Base-by-base conservation (phyloP, 345 rosid genomes). In the Nephelium lappaceum region DNA sequence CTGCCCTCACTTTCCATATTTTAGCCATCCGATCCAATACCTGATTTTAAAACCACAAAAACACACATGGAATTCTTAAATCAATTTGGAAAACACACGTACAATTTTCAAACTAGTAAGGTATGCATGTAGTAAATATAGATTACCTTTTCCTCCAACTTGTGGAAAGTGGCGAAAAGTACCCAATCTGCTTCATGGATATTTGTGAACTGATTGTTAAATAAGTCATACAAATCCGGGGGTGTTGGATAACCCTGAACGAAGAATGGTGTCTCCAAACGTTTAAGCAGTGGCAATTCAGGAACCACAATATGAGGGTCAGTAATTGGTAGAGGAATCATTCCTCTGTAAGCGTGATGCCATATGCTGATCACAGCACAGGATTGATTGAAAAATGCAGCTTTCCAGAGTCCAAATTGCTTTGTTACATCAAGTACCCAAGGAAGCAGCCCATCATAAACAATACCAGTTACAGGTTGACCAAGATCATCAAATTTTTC, bases 381-480 rank as follows among this genome's bases (percentile, higher is more conserved):
- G 27, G 84, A 61, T 41, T 79, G 84, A 11, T 80, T 83, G 71
- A 81, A 79, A 69, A 86, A 83, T 18, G 47, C 74, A 55, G 55
- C 86, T 12, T 80, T 82, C 2, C 72, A 6, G 41, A 81, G 18
- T 3, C 86, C 89, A 63, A 55, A 79, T 60, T 67, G 24, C 79
- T 79, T 81, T 19, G 82, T 83, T 15, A 81, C 84, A n/a, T 84
- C 84, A 3, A 86, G 71, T 10, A 53, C 77, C 88, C 86, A 83
- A 3, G 82, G 78, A 39, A 83, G 36, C 73, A 69, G 79, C 25
- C 78, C 71, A 43, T 86, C 88, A 41, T 83, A 77, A 25, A 84
- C 67, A 24, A 82, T 31, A 10, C 60, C 71, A 5, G 36, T 39
- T 5, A 69, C 69, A 3, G 82, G 70, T n/a, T 41, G 47, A 0